Conservation (phyloP, 495 filamentous ascomycete species). For the Aspergillus cavernicola region DNA sequence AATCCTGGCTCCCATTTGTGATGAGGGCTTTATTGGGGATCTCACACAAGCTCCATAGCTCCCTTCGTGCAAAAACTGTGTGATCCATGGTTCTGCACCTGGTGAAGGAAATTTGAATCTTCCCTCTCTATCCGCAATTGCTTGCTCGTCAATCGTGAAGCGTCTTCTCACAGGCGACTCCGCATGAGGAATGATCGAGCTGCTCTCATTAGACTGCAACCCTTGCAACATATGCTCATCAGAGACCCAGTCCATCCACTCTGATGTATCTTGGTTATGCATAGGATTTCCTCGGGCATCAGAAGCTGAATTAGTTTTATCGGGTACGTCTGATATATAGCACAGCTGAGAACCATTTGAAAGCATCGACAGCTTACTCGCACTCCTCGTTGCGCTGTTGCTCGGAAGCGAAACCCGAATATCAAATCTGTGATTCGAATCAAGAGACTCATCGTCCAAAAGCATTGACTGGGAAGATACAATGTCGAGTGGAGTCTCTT, state of each 20-base stretch:
- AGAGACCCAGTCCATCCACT: background rate
- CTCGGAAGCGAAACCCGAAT: background rate
- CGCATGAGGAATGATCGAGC: background rate
- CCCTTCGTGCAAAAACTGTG: background rate
- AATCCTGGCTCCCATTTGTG: background rate
- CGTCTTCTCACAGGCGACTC: background rate
- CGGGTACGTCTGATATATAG: background rate
- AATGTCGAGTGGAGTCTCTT: slow-evolving; percentile 1
- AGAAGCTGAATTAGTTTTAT: background rate
- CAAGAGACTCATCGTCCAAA: slow-evolving; percentile 21
- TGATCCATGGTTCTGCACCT: background rate
- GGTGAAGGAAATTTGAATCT: background rate
- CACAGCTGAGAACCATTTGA: background rate
- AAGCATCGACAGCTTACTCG: background rate
- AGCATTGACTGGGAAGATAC: slow-evolving; percentile 37
- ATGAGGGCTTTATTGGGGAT: background rate
- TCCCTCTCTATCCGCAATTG: slow-evolving; percentile 1
- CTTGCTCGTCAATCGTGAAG: slow-evolving; percentile 11
- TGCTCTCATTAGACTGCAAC: slow-evolving; percentile 3
- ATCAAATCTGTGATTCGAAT: background rate
- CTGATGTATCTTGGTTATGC: background rate
- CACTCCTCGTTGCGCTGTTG: background rate
- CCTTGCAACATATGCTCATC: background rate
- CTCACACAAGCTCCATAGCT: background rate
- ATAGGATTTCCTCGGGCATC: background rate